Base-by-base conservation (phyloP, 1,139 yeast species). In the Zygosaccharomyces pseudobailii region DNA sequence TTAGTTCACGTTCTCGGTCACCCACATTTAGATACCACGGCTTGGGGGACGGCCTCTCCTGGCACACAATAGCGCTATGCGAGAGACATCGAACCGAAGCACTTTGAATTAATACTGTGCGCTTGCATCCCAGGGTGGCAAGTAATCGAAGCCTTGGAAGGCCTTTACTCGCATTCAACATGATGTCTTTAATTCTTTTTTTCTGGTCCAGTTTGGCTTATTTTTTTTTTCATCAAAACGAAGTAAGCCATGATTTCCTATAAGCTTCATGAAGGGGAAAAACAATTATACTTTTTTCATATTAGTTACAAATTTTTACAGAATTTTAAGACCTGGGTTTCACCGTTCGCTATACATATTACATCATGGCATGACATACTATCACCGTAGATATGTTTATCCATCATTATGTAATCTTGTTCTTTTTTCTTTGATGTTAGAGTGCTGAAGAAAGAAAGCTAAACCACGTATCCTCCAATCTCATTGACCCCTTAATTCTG, bases 401-500 rank as follows among this genome's bases (percentile, higher is more conserved):
- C 33, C 33, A 30, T 30, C 33, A 30, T n/a, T 30, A 30, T 13
- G 17, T 13, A 13, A 13, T 13, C 2, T 13, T 13, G 17, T 13
- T 13, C 17, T 13, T 13, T 13, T 13, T 13, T 13, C 17, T 2
- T 13, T 13, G 17, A 13, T 13, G 17, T 13, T 13, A 13, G 17
- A 13, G 17, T 13, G 2, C 17, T 13, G 17, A 30, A 30, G 13
- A 30, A 30, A 30, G 13, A 30, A 19, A 9, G 13, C 13, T 2
- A n/a, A 9, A 7, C 27, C 17, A 13, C 17, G 17, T 13, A 13
- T 13, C 17, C 28, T 32, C 20, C 20, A 2, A 27, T 25, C 20
- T 54, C 45, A 64, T 35, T 62, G 65, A 22, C 64, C 67, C 50
- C 68, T 61, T 42, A 64, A 50, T 52, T 64, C 68, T 19, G 68